Percentiles rank a stretch among this genome's conserved stretches.
These are phyloP conservation scores for Talaromyces funiculosus DNA, from an alignment of 2,329 filamentous ascomycete species.

Conservation along the genomic window DNA sequence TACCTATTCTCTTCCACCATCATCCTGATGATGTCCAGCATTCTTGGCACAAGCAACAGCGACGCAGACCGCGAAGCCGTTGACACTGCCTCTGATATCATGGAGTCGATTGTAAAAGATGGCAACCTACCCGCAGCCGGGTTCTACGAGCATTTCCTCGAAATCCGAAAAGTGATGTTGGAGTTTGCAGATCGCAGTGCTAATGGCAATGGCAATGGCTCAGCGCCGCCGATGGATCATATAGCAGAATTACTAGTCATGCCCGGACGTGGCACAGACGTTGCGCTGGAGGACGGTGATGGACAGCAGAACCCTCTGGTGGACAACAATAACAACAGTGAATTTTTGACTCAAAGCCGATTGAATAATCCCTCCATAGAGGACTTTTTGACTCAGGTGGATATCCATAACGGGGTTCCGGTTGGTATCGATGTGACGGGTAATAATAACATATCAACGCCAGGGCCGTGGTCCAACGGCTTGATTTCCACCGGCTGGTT, in stretches of 20 bases:
- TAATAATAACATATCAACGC: conserved; percentile 2
- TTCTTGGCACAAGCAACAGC: conserved; percentile 11
- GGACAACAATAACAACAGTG: conserved; percentile 5
- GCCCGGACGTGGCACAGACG: not conserved
- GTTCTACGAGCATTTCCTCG: conserved; percentile 15
- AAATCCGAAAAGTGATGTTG: conserved; percentile 12
- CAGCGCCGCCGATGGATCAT: conserved; percentile 2
- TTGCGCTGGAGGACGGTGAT: not conserved
- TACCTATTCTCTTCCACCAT: conserved; percentile 17
- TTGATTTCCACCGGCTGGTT: conserved; percentile 9
- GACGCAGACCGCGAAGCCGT: conserved; percentile 15
- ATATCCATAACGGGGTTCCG: conserved; percentile 14
- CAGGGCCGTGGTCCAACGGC: not conserved
- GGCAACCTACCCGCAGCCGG: conserved; percentile 15
- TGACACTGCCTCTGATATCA: conserved; percentile 16
- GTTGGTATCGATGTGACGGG: conserved; percentile 11
- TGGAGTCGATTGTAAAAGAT: conserved; percentile 16
- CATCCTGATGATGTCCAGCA: conserved; percentile 17
- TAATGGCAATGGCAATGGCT: not conserved
- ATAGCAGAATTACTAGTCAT: not conserved
- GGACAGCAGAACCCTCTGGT: not conserved
- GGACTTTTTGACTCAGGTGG: conserved; percentile 13
- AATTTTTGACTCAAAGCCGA: conserved; percentile 11
- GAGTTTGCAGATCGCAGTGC: conserved; percentile 13
- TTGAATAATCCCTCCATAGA: conserved; percentile 15